These are phyloP conservation scores for Ophiorrhiza pumila DNA, from an alignment of 257 asterid genomes.

Conservation along the genomic window DNA sequence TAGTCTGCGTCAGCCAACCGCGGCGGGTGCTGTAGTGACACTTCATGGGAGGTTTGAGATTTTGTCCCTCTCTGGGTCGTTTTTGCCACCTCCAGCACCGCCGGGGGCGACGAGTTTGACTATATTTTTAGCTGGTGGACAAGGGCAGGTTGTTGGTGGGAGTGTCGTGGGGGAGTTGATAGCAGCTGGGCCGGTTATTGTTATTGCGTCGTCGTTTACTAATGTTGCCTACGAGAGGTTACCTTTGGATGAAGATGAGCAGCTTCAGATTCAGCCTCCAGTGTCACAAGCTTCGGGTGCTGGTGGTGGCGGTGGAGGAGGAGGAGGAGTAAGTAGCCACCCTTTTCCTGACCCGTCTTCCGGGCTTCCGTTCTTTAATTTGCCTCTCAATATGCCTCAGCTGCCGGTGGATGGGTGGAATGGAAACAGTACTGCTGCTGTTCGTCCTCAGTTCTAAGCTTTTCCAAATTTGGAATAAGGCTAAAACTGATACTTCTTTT, in stretches of 20 bases:
- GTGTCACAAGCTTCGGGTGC: constrained; percentile 33
- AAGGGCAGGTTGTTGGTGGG: constrained; percentile 66
- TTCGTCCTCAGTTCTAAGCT: constrained; percentile 39
- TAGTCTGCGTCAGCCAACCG: constrained; percentile 41
- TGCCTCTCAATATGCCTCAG: constrained; percentile 68
- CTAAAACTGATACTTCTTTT: not conserved
- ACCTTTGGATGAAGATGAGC: constrained; percentile 46
- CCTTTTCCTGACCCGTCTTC: constrained; percentile 58
- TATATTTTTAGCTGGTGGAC: constrained; percentile 49
- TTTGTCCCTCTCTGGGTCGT: constrained; percentile 42
- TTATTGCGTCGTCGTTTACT: constrained; percentile 51
- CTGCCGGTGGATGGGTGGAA: constrained; percentile 66
- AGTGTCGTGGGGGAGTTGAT: constrained; percentile 56
- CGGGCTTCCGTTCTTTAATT: constrained; percentile 69
- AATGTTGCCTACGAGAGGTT: constrained; percentile 61
- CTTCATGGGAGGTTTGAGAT: constrained; percentile 56
- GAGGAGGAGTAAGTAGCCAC: constrained; percentile 10
- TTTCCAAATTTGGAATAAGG: not conserved
- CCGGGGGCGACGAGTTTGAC: constrained; percentile 61
- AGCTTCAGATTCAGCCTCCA: constrained; percentile 36
- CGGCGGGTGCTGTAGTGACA: constrained; percentile 36
- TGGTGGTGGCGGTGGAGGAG: constrained; percentile 25
- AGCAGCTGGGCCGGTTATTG: constrained; percentile 53
- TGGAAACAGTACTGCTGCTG: constrained; percentile 45
- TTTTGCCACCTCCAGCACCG: constrained; percentile 63